Evolutionary conservation across 768 basidiomycete species (phyloP), one percentile per base, ranked within the genome.

Genomic region (Mycena floridula): DNA sequence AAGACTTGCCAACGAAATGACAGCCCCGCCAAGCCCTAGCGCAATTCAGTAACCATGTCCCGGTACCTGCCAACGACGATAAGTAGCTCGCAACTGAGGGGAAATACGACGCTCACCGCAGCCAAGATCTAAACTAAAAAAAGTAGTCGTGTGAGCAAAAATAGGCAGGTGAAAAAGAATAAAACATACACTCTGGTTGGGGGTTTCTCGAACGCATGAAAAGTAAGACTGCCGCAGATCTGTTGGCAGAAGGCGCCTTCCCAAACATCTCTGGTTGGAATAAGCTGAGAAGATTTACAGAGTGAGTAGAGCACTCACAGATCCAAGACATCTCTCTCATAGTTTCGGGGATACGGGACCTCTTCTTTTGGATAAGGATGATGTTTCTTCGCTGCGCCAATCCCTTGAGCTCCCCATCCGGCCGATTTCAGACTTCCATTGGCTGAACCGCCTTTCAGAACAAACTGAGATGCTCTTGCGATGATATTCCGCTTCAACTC

Each of bases 321-420:
- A 63, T 87, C 85, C 21, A 85, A 57, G 28, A 79, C 75, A 25
- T 75, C 70, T 15, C 73, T 62, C 45, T 79, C 82, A 54, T 83
- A 86, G 54, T 72, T 77, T 50, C 81, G 68, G 7, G 85, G 84
- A 57, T 85, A 88, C 11, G 85, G 84, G 4, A 80, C 83, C 38
- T 75, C 72, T 13, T 67, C 56, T 27, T 58, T 56, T 5, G 58
- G 49, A 52, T 67, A 78, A 12, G 75, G 67, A 59, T 87, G 84
- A 47, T 85, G 75, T 49, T 71, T 74, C 56, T 74, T 74, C 12
- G 72, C 72, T 5, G 55, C 49, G n/a, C 51, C 53, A 25, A 27
- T 40, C 40, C 46, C 40, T 37, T 20, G 46, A 43, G 21, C 35
- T 36, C 20, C 40, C 24, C 62, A 56, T 6, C 54, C 64, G 11